Percentiles rank a stretch among this genome's conserved stretches.
Evolutionary conservation across 2,329 filamentous ascomycete genomes (phyloP).

Genomic region (Passalora sequoiae): DNA sequence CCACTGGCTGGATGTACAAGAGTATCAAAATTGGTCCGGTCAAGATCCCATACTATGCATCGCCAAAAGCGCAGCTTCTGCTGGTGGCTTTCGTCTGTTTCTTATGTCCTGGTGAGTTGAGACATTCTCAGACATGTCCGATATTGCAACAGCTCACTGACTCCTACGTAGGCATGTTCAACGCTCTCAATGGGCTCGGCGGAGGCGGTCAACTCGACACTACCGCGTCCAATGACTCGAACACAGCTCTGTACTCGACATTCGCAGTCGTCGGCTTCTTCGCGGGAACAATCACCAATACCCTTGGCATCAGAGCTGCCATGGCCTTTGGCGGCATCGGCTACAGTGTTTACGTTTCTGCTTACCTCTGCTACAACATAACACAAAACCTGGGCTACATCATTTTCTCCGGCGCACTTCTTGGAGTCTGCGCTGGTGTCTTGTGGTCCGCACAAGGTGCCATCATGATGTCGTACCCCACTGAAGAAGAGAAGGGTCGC

Average conservation of each 20-base stretch:
- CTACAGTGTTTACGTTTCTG: constrained; percentile 68
- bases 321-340: constrained; percentile 69
- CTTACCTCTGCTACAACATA: constrained; percentile 67
- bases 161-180: constrained; percentile 43
- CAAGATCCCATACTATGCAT: constrained; percentile 47
- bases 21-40: constrained; percentile 37
- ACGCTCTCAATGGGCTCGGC: constrained; percentile 49
- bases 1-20: constrained; percentile 47
- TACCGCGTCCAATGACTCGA: constrained; percentile 58
- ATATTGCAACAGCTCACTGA: constrained; percentile 2
- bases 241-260: constrained; percentile 66
- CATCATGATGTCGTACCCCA: constrained; percentile 86
- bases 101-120: constrained; percentile 43
- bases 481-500: constrained; percentile 73
- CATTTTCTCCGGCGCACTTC: constrained; percentile 69
- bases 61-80: constrained; percentile 45
- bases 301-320: constrained; percentile 63
- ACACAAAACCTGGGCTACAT: constrained; percentile 63
- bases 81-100: constrained; percentile 51
- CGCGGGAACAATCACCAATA: constrained; percentile 69
- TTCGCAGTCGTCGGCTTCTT: constrained; percentile 63
- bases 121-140: background rate
- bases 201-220: constrained; percentile 46
- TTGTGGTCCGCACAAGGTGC: constrained; percentile 79
- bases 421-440: constrained; percentile 73